These are phyloP conservation scores for Cyanidiococcus yangmingshanensis DNA, from an alignment of 23 red algal species.

Conservation along the genomic window DNA sequence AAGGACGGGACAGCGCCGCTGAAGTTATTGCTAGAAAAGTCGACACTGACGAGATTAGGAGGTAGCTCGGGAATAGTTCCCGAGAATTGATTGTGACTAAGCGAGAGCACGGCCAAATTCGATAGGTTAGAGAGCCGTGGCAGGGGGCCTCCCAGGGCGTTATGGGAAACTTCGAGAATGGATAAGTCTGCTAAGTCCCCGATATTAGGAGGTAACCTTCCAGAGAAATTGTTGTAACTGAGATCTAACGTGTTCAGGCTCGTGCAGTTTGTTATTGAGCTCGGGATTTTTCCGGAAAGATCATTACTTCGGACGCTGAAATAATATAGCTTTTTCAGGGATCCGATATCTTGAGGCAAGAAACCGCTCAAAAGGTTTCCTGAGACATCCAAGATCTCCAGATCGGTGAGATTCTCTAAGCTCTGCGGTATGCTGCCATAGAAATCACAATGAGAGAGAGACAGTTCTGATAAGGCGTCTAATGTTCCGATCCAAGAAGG, in stretches of 20 bases:
- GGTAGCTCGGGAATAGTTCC: constrained; percentile 13
- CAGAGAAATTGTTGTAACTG: constrained; percentile 16
- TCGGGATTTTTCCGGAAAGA: not conserved
- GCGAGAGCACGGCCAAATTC: not conserved
- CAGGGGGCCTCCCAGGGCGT: constrained; percentile 6
- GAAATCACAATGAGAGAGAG: not conserved
- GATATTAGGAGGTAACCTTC: not conserved
- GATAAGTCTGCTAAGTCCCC: not conserved
- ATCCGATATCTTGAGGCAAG: not conserved
- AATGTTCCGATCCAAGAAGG: not conserved
- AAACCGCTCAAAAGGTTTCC: not conserved
- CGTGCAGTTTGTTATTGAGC: not conserved
- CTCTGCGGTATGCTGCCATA: not conserved
- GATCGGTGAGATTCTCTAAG: not conserved
- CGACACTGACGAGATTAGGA: not conserved
- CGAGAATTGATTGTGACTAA: constrained; percentile 3
- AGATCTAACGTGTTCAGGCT: not conserved
- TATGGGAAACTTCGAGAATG: constrained; percentile 12
- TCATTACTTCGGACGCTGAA: not conserved
- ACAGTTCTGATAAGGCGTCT: not conserved
- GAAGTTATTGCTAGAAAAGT: constrained; percentile 17
- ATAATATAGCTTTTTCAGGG: not conserved
- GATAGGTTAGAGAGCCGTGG: not conserved
- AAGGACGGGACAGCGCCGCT: not conserved
- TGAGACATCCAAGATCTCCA: not conserved